Base-by-base conservation (phyloP, 2,329 filamentous ascomycete species). In the Lomentospora prolificans region DNA sequence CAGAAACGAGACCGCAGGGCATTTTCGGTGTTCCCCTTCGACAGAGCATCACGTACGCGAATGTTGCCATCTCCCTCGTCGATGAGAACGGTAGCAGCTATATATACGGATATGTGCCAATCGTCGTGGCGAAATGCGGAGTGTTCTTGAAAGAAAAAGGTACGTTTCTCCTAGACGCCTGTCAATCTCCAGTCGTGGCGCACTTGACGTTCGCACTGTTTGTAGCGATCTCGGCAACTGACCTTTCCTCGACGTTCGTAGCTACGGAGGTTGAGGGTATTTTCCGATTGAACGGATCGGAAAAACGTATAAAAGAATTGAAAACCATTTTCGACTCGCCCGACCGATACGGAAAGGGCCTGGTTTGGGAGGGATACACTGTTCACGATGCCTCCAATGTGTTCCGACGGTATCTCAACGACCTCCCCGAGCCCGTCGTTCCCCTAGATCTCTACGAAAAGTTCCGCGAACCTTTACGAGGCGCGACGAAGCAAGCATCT, bases 371-470 rank as follows among this genome's bases (percentile, higher is more conserved):
- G 50, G 94, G 94, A 50, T 99, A 96, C 69, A 99, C 94, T 0
- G 94, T 99, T 44, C 94, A 99, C 70, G 94, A 99, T 78, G 94
- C 94, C 25, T 91, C 94, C 64, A 99, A 97, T 66, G 92, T 99
- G 59, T 80, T 99, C 48, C 86, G 94, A 60, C 84, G 94, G 63
- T 99, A 99, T 68, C 84, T 99, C 60, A 97, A 97, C 70, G 89
- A 96, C 66, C 80, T 99, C 2, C 94, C 94, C 2, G 94, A 99
- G 67, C 94, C 94, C 4, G 96, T 99, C 60, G 94, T 99, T 28
- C 94, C 94, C 3, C 77, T 97, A 55, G 88, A 95, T 63, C 85
- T 96, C 60, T 99, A 99, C 68, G 88, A 95, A 65, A 82, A 83
- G 57, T 99, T 97, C 70, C 85, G 94, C 59, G 83, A 91, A 53